phyloP scores from a whole-genome alignment of 495 filamentous ascomycete genomes.

The Sordaria brevicollis region DNA sequence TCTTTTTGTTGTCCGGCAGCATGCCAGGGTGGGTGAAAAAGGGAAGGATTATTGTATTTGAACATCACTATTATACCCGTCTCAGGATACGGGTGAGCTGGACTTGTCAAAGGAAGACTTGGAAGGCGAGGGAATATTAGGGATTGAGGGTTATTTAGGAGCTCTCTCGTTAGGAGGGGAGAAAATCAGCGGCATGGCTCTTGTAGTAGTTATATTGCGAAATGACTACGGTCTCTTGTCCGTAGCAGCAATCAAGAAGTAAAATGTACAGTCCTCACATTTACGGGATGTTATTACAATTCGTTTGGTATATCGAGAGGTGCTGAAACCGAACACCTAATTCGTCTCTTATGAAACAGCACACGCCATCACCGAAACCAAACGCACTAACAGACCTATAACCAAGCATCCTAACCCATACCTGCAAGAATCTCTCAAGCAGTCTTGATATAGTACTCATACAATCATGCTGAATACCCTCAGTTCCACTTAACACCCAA shows the following conservation, averaged over 20 bases:
- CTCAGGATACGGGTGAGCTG: neutral
- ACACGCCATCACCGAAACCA: neutral
- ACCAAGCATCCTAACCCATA: neutral
- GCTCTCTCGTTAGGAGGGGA: neutral
- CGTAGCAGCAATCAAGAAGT: neutral
- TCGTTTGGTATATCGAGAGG: neutral
- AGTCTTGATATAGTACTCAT: neutral
- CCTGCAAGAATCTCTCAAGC: neutral
- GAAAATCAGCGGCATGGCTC: neutral
- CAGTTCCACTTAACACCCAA: slow-evolving; percentile 60
- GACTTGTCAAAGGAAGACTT: neutral
- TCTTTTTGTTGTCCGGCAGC: neutral
- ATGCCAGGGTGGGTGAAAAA: neutral
- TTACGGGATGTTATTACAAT: neutral
- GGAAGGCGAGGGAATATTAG: neutral
- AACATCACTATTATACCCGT: neutral
- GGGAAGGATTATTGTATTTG: neutral
- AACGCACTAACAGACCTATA: neutral
- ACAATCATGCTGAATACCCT: neutral
- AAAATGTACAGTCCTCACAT: neutral
- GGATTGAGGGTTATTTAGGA: neutral
- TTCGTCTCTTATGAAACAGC: neutral
- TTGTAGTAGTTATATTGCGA: neutral
- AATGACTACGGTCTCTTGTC: neutral
- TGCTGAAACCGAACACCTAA: neutral